A percentile compares a stretch with the other conserved stretches of the same genome.
These are phyloP conservation scores for Chamaecyparis obtusa DNA, from an alignment of 75 land plant species.

Conservation along the genomic window DNA sequence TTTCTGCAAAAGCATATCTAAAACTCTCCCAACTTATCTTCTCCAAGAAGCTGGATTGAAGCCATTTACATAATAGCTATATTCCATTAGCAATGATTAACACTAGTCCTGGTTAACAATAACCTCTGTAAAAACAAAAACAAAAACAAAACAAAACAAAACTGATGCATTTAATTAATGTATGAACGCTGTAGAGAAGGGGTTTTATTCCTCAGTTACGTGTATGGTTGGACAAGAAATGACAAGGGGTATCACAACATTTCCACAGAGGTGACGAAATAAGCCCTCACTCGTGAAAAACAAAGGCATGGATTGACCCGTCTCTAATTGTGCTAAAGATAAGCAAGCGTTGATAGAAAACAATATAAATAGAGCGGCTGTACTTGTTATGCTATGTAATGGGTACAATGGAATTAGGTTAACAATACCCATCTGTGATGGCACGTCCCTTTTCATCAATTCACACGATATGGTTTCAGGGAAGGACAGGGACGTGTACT, in stretches of 20 bases:
- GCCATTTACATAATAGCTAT: not conserved
- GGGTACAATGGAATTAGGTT: not conserved
- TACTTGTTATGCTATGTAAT: not conserved
- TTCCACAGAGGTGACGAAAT: too few relatives aligned
- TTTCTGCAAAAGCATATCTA: not conserved
- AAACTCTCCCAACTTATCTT: not conserved
- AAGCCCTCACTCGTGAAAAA: too few relatives aligned
- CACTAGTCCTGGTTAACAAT: not conserved
- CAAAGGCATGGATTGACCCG: too few relatives aligned
- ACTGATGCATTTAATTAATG: too few relatives aligned
- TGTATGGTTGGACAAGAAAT: not conserved
- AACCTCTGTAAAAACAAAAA: too few relatives aligned
- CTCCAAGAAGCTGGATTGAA: not conserved
- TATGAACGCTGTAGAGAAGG: too few relatives aligned
- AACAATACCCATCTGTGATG: not conserved
- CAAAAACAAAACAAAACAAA: too few relatives aligned
- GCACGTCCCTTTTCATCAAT: slow-evolving; percentile 12
- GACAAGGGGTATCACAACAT: too few relatives aligned
- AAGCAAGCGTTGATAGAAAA: too few relatives aligned
- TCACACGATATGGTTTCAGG: slow-evolving; percentile 10
- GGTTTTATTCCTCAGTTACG: too few relatives aligned
- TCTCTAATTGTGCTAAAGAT: too few relatives aligned
- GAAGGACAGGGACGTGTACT: not conserved
- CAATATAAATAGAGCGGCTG: not conserved
- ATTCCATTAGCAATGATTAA: not conserved